These are phyloP conservation scores for Solanum piurae DNA, from an alignment of 257 asterid species.

Conservation along the genomic window DNA sequence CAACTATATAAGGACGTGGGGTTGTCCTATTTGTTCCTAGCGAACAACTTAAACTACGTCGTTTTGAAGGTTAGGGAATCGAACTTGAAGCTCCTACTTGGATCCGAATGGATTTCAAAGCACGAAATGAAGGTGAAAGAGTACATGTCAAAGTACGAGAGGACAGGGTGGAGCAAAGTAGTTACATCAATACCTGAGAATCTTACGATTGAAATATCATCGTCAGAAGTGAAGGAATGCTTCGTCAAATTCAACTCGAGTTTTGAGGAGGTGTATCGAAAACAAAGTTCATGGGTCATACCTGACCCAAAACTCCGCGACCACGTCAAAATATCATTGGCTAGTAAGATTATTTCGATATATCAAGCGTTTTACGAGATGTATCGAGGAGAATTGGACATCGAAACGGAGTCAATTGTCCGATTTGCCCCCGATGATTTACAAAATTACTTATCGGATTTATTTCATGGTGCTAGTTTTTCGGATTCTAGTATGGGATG, in stretches of 20 bases:
- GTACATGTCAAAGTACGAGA: constrained; percentile 31
- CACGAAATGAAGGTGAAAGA: constrained; percentile 41
- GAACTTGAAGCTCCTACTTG: constrained; percentile 41
- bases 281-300: constrained; percentile 52
- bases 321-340: constrained; percentile 23
- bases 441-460: constrained; percentile 51
- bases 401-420: constrained; percentile 27
- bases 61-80: constrained; percentile 54
- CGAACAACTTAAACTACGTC: constrained; percentile 69
- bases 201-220: constrained; percentile 29
- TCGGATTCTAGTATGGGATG: constrained; percentile 7
- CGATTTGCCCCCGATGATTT: constrained; percentile 75
- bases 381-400: background rate
- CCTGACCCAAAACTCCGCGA: constrained; percentile 45
- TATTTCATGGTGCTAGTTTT: constrained; percentile 22
- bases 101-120: constrained; percentile 51
- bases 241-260: constrained; percentile 29
- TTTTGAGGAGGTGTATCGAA: constrained; percentile 38
- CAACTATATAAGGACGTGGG: constrained; percentile 50
- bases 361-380: constrained; percentile 31
- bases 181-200: constrained; percentile 28
- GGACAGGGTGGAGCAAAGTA: constrained; percentile 48
- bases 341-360: constrained; percentile 18
- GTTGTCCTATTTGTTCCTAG: constrained; percentile 52
- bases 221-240: constrained; percentile 9